Evolutionary conservation across 208 protist species (phyloP), one percentile per base, ranked within the genome.

Genomic region (Trypanosoma boissoni): DNA sequence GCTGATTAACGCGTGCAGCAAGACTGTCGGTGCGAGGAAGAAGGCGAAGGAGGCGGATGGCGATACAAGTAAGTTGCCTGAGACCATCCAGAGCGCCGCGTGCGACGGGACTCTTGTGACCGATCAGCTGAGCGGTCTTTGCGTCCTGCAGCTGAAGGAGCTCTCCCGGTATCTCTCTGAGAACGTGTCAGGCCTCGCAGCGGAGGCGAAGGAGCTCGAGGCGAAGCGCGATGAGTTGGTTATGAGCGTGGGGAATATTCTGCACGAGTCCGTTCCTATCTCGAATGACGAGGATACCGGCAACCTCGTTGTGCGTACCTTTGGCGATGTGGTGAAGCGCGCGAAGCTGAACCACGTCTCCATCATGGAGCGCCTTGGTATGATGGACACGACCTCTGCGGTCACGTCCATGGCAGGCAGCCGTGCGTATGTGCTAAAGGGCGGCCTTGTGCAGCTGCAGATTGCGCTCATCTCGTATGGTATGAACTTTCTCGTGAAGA

Each of bases 361-460:
- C 60, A 80, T 93, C 57, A 97, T 98, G 91, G 80, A 86, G 58
- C 89, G 86, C 44, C 86, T 98, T 18, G 94, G 91, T 41, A 65
- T 93, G 58, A 94, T 92, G 84, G 75, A 95, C 59, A 85, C 81
- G 41, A 63, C 73, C 5, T 83, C 83, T 67, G 36, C 67, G 24
- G 90, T 95, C 43, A 90, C 88, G 16, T 74, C 84, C 4, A 97
- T 99, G 64, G 83, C 96, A 9, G 98, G 99, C 62, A 91, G 92
- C 21, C 82, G 99, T 51, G 94, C 97, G 20, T 99, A 99, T 76
- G 99, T 98, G 75, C 76, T 99, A 10, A 98, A 86, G n/a, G 98
- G 98, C 44, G 65, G 76, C 20, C 96, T 97, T 42, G 96, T 99
- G 26, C 77, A 97, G 52, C 80, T 99, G 18, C 99, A 99, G 77